Percentiles rank a stretch among this genome's conserved stretches.
phyloP scores from a whole-genome alignment of 495 filamentous ascomycete genomes.

The Tuber umbilicatum region DNA sequence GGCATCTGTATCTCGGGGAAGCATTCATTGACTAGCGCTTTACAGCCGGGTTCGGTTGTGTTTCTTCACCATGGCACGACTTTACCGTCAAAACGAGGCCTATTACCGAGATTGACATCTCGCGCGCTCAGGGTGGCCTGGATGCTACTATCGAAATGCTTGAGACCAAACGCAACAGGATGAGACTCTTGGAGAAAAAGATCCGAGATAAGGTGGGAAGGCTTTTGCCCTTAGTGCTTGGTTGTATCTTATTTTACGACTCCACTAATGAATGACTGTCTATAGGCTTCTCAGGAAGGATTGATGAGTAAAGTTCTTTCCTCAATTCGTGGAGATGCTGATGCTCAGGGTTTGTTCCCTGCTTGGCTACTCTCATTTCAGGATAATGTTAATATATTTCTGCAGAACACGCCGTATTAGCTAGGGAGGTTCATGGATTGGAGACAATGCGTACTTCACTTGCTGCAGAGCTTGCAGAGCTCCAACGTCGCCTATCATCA shows the following conservation, averaged over 20 bases:
- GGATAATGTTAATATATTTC: slow-evolving; percentile 4
- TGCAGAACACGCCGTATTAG: slow-evolving; percentile 46
- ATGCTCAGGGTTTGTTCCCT: slow-evolving; percentile 53
- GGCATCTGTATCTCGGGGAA: slow-evolving; percentile 4
- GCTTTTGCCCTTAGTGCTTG: slow-evolving; percentile 10
- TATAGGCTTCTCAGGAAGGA: slow-evolving; percentile 46
- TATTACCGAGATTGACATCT: slow-evolving; percentile 62
- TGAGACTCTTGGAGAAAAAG: slow-evolving; percentile 54
- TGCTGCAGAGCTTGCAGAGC: slow-evolving; percentile 52
- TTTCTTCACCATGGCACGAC: slow-evolving; percentile 73
- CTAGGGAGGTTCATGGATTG: slow-evolving; percentile 70
- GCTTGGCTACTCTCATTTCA: background rate
- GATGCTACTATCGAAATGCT: slow-evolving; percentile 72
- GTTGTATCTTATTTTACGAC: background rate
- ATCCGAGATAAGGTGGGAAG: slow-evolving; percentile 35
- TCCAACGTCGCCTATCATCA: slow-evolving; percentile 51
- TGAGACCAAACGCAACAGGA: slow-evolving; percentile 57
- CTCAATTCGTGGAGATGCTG: slow-evolving; percentile 55
- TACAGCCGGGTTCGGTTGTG: slow-evolving; percentile 65
- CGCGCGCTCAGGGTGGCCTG: slow-evolving; percentile 65
- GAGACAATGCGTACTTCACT: slow-evolving; percentile 66
- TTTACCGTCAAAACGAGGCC: slow-evolving; percentile 57
- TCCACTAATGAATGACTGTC: slow-evolving; percentile 9
- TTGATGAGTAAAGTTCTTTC: slow-evolving; percentile 64
- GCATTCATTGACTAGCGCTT: slow-evolving; percentile 2